Evolutionary conservation across 768 basidiomycete species (phyloP).

Genomic region (Russula sp.): DNA sequence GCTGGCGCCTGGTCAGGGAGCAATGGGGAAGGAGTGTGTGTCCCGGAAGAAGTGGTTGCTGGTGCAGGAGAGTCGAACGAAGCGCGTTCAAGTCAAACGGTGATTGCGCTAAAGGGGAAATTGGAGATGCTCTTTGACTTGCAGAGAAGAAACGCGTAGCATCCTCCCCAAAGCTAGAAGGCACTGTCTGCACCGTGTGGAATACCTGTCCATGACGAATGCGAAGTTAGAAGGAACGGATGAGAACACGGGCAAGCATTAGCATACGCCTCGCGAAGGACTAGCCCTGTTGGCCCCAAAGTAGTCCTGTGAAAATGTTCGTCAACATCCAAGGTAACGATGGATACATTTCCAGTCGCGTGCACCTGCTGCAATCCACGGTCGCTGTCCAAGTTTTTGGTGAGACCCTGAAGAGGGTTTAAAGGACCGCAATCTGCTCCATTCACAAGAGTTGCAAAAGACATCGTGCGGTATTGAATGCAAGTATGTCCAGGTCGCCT

Average conservation of each 20-base stretch:
- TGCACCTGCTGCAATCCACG: conserved; percentile 74
- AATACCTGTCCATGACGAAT: conserved; percentile 16
- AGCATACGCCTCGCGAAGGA: conserved; percentile 58
- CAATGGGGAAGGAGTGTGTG: conserved; percentile 31
- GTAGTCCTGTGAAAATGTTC: conserved; percentile 54
- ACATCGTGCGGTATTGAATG: conserved; percentile 46
- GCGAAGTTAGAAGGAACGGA: not conserved
- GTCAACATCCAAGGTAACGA: conserved; percentile 4
- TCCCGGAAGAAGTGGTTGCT: conserved; percentile 11
- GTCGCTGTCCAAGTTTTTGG: conserved; percentile 77
- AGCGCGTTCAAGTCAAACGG: conserved; percentile 62
- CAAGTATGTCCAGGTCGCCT: too few relatives aligned
- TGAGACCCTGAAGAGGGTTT: conserved; percentile 75
- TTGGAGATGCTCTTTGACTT: conserved; percentile 32
- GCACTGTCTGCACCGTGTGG: conserved; percentile 31
- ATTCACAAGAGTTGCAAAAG: conserved; percentile 73
- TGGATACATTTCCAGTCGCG: conserved; percentile 9
- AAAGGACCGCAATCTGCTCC: conserved; percentile 83
- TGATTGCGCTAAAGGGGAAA: conserved; percentile 40
- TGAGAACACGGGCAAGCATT: not conserved
- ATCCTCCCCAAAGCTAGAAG: conserved; percentile 54
- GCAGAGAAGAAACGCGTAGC: conserved; percentile 66
- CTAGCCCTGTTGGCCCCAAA: conserved; percentile 60
- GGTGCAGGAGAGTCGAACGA: conserved; percentile 46
- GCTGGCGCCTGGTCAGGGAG: conserved; percentile 31